Evolutionary conservation across 768 basidiomycete species (phyloP).

Genomic region (Asterophora lycoperdoides): DNA sequence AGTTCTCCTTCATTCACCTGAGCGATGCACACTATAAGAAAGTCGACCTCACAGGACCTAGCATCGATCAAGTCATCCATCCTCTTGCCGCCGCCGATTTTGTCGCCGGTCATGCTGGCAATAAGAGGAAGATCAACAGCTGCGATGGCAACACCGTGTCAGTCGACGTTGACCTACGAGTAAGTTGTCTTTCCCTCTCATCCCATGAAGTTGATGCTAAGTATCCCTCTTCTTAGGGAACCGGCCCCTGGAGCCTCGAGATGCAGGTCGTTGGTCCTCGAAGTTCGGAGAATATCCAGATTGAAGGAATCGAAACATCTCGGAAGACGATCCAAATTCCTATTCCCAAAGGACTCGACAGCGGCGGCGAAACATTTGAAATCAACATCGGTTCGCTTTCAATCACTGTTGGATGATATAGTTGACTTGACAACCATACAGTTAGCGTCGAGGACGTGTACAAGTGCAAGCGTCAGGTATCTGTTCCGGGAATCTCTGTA

Average conservation of each 20-base stretch:
- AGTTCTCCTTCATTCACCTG: constrained; percentile 73
- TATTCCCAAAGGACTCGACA: constrained; percentile 62
- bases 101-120: constrained; percentile 36
- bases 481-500: constrained; percentile 74
- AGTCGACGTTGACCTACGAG: constrained; percentile 77
- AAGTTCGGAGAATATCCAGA: constrained; percentile 52
- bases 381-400: constrained; percentile 61
- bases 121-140: constrained; percentile 59
- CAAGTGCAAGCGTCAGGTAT: constrained; percentile 75
- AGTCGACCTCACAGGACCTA: constrained; percentile 67
- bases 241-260: constrained; percentile 85
- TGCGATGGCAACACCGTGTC: constrained; percentile 76
- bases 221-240: constrained; percentile 50
- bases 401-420: background rate
- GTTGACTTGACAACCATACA: constrained; percentile 26
- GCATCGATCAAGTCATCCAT: constrained; percentile 86
- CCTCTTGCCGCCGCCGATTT: constrained; percentile 82
- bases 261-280: constrained; percentile 76
- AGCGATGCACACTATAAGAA: constrained; percentile 84
- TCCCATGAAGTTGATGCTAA: background rate
- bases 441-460: constrained; percentile 86
- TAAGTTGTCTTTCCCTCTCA: constrained; percentile 28
- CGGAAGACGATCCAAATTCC: constrained; percentile 58
- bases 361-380: constrained; percentile 72
- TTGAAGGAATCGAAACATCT: constrained; percentile 51